Evolutionary conservation across 192 early-diverging fungal species (phyloP).

Genomic region (Backusella psychrophila): DNA sequence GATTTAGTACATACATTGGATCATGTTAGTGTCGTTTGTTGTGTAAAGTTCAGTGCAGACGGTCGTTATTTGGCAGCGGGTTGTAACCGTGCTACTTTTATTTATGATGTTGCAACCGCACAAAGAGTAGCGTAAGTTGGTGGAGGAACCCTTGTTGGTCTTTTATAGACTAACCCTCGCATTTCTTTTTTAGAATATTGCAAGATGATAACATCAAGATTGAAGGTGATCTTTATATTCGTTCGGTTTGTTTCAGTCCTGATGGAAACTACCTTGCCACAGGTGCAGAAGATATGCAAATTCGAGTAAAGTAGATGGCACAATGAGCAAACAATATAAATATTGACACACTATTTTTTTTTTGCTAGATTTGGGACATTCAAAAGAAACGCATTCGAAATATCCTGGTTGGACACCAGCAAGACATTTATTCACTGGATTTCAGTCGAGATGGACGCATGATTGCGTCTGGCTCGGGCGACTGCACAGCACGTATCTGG

Average conservation of each 20-base stretch:
- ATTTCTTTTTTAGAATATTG: conserved; percentile 59
- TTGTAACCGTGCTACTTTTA: conserved; percentile 86
- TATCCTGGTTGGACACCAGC: conserved; percentile 83
- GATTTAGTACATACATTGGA: conserved; percentile 65
- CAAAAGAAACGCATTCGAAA: conserved; percentile 59
- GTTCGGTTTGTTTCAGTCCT: conserved; percentile 94
- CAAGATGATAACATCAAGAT: conserved; percentile 73
- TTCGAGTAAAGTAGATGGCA: conserved; percentile 58
- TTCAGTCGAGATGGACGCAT: conserved; percentile 87
- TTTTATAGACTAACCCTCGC: neutral
- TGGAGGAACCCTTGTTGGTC: too few relatives aligned
- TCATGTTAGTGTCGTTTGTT: conserved; percentile 89
- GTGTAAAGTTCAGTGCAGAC: conserved; percentile 93
- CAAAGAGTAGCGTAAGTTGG: conserved; percentile 60
- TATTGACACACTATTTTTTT: too few relatives aligned
- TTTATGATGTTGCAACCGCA: conserved; percentile 78
- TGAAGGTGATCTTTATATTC: conserved; percentile 91
- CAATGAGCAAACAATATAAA: too few relatives aligned
- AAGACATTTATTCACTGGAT: conserved; percentile 97
- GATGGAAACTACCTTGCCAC: conserved; percentile 89
- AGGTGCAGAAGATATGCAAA: conserved; percentile 94
- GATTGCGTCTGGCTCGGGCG: conserved; percentile 89
- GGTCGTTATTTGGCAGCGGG: conserved; percentile 94
- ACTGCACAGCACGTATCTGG: conserved; percentile 89
- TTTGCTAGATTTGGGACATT: conserved; percentile 64